Conservation (phyloP, 176 grass and related monocot species). For the Poa pratensis region DNA sequence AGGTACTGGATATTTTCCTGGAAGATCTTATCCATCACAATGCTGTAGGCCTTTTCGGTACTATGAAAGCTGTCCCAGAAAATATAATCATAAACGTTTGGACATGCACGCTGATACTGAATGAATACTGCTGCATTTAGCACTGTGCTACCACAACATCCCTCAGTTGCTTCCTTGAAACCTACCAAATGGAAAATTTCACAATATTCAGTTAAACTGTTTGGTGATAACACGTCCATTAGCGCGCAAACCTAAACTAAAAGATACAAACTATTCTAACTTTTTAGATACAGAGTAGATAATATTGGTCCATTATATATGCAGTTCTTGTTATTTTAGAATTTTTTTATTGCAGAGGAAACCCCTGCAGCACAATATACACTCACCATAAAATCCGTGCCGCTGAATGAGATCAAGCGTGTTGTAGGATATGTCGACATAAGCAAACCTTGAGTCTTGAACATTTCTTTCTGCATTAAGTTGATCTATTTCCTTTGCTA, state of each 20-base stretch:
- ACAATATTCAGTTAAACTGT: neutral
- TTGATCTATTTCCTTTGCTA: slow-evolving; percentile 35
- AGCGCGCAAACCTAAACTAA: neutral
- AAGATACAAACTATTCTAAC: neutral
- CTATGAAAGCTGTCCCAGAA: slow-evolving; percentile 68
- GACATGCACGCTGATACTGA: slow-evolving; percentile 41
- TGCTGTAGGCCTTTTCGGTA: slow-evolving; percentile 45
- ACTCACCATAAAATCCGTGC: slow-evolving; percentile 50
- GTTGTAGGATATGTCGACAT: slow-evolving; percentile 63
- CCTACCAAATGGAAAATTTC: slow-evolving; percentile 6
- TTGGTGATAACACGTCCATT: neutral
- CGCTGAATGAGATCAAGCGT: slow-evolving; percentile 50
- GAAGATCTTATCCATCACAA: slow-evolving; percentile 54
- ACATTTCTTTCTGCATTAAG: slow-evolving; percentile 31
- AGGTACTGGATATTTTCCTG: slow-evolving; percentile 23
- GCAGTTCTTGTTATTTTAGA: neutral
- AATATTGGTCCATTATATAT: neutral
- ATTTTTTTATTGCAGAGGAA: neutral
- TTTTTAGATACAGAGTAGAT: neutral
- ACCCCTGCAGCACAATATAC: no score
- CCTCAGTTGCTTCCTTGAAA: slow-evolving; percentile 41
- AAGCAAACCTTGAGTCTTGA: slow-evolving; percentile 41
- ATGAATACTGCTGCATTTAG: slow-evolving; percentile 47
- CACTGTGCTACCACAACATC: slow-evolving; percentile 37
- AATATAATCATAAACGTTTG: slow-evolving; percentile 45